Evolutionary conservation across 495 filamentous ascomycete species (phyloP), one percentile per base, ranked within the genome.

Genomic region (Aspergillus sclerotiicarbonarius): DNA sequence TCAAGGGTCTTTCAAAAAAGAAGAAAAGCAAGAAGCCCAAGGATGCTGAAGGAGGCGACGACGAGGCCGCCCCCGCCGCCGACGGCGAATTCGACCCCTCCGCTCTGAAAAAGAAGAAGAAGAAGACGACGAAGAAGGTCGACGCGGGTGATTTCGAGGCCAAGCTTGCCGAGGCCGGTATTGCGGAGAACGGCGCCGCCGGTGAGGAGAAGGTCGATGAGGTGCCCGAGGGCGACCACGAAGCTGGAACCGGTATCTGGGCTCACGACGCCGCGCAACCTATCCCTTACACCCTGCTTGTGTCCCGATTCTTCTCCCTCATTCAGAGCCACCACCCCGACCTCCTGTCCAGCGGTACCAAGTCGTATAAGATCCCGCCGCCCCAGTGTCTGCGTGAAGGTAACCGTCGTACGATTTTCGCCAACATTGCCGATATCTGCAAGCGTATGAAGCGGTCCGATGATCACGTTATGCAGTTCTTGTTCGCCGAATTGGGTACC

Each of bases 341-440:
- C 66, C 85, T 98, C 55, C 84, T 92, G 15, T 88, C 89, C 18
- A 87, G 84, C 73, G 94, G 93, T 51, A 84, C 87, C 59, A 90
- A 90, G 77, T 92, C 89, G 67, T 98, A 98, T 82, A 97, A 97
- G 83, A 98, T 98, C 65, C 95, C 94, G 16, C 94, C 94, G 12
- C 94, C 94, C n/a, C 95, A 98, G 79, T 96, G 93, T 76, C 82
- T 98, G 47, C 92, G 95, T 77, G 95, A 98, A 90, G 94, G 94
- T 71, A 98, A 98, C 84, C 96, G 96, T 84, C 96, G 96, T 88
- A 98, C 94, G 52, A 96, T 98, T 66, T 98, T 97, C 71, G 94
- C 94, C 75, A 98, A 98, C 79, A 91, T 98, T 65, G 82, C 88
- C 57, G 91, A 95, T 70, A 96, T 96, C 62, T 89, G 86, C 77